Base-by-base conservation (phyloP, 805 yeast species). In the Candida stauntonica region DNA sequence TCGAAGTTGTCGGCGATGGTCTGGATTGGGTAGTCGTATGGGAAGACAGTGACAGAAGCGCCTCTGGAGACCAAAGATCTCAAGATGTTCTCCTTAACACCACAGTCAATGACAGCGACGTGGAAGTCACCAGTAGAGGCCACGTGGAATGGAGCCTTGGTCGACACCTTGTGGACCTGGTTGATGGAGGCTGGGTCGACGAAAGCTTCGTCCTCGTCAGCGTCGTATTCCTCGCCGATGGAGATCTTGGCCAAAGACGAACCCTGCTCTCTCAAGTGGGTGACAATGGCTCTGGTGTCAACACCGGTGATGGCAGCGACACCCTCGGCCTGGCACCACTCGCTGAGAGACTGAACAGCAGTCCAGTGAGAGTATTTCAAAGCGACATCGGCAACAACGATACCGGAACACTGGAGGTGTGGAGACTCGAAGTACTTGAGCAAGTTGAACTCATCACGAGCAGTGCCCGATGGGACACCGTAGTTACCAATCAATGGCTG, bases 321-420 rank as follows among this genome's bases (percentile, higher is more conserved):
- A 30, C 95, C 96, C 53, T 88, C 94, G 60, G 96, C 81, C 65
- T 85, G 78, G 70, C 99, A 93, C 99, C 98, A 93, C 53, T 85
- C 86, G 44, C 86, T 84, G 42, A 93, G 73, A 15, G 95, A 82
- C 68, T 93, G 98, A 24, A 93, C 96, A 4, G 99, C 99, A 26
- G 98, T 89, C 99, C 99, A 93, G 63, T 93, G 99, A n/a, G 96
- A 86, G 65, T 91, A 87, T 61, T 88, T 76, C 73, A 89, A 75
- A 17, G 99, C 98, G 39, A 78, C 96, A 58, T 93, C 96, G 30
- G 95, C 85, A 19, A 93, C 99, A 34, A 93, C 95, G 43, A 93
- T 87, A 52, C 98, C 99, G 45, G 85, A 81, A 66, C 97, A 89
- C 66, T 93, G 98, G 40, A 86, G 80, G 51, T 75, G 77, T 5